Conservation (phyloP, 148 eudicot genomes). For the Rhododendron ovatum region DNA sequence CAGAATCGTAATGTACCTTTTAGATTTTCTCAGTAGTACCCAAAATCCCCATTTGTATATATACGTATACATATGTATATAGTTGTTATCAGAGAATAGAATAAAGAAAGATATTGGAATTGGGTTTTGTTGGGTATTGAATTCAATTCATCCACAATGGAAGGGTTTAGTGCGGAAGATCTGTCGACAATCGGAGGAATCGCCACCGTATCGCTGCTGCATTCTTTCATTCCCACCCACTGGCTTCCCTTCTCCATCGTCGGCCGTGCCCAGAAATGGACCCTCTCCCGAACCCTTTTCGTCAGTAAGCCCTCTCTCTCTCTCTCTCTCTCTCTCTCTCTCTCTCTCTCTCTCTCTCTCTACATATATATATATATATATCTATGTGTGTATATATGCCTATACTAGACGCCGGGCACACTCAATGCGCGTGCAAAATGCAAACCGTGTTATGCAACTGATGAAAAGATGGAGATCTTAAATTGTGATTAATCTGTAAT, state of each 20-base stretch:
- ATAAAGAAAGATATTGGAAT: not conserved
- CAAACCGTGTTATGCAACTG: not conserved
- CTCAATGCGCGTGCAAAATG: not conserved
- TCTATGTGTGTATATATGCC: not conserved
- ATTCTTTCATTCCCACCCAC: slow-evolving; percentile 94
- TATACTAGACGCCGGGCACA: not conserved
- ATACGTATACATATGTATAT: not conserved
- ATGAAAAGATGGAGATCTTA: not conserved
- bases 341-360: too few relatives aligned
- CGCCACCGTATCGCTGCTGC: slow-evolving; percentile 88
- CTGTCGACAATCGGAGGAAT: slow-evolving; percentile 91
- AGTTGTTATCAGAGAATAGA: not conserved
- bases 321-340: slow-evolving; percentile 6
- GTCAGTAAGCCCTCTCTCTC: slow-evolving; percentile 56
- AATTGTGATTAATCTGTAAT: not conserved
- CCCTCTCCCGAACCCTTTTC: slow-evolving; percentile 88
- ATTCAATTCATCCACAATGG: slow-evolving; percentile 30
- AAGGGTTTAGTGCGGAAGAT: slow-evolving; percentile 79
- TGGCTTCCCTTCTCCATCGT: slow-evolving; percentile 98
- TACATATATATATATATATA: too few relatives aligned
- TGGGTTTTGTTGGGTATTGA: not conserved
- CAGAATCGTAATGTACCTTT: not conserved
- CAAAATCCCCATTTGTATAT: not conserved
- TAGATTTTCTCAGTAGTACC: not conserved
- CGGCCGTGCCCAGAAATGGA: slow-evolving; percentile 99